phyloP scores from a whole-genome alignment of 176 grass and related monocot species.

The Triticum dicoccoides region DNA sequence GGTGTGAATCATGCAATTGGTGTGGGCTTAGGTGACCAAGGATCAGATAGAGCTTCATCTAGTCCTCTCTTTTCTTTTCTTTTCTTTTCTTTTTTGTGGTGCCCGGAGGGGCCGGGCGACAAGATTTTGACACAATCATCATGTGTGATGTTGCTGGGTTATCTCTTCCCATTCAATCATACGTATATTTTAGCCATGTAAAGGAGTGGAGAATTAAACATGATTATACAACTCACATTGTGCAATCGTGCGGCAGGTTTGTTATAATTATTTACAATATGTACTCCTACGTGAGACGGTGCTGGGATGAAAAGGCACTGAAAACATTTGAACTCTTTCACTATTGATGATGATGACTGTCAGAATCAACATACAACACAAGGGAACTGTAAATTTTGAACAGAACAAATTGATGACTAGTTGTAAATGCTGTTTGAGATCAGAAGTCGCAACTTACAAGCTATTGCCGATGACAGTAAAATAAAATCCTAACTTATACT shows the following conservation, averaged over 20 bases:
- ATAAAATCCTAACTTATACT: too few species aligned
- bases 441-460: too few species aligned
- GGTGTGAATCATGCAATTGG: not conserved
- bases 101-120: not conserved
- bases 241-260: not conserved
- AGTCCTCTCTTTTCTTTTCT: not conserved
- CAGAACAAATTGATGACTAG: too few species aligned
- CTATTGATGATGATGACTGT: too few species aligned
- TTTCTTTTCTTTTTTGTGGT: not conserved
- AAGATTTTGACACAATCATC: not conserved
- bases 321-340: not conserved
- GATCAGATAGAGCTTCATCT: not conserved
- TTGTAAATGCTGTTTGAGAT: too few species aligned
- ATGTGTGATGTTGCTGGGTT: not conserved
- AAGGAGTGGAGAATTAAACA: not conserved
- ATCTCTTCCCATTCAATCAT: not conserved
- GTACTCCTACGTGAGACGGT: too few species aligned
- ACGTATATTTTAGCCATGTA: not conserved
- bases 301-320: too few species aligned
- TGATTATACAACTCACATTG: not conserved
- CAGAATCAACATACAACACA: too few species aligned
- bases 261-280: too few species aligned
- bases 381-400: too few species aligned
- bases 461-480: too few species aligned
- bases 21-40: not conserved